These are phyloP conservation scores for Gossypium schwendimanii DNA, from an alignment of 441 rosid species.

Conservation along the genomic window DNA sequence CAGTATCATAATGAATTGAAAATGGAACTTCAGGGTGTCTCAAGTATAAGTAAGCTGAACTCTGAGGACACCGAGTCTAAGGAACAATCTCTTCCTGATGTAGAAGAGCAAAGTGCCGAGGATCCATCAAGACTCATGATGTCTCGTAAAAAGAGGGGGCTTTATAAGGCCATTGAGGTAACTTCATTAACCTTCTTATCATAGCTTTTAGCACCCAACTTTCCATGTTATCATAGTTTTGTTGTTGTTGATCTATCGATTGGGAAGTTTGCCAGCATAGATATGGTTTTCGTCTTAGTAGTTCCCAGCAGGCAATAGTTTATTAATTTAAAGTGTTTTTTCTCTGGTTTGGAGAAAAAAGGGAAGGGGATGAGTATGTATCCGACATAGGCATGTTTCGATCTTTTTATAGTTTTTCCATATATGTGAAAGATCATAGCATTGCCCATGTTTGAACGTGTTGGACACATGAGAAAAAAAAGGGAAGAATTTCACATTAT, in stretches of 20 bases:
- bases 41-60: constrained; percentile 21
- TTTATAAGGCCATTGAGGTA: constrained; percentile 66
- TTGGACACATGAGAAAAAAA: background rate
- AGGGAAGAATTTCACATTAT: background rate
- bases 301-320: background rate
- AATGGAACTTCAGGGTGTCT: constrained; percentile 46
- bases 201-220: background rate
- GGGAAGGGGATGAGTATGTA: background rate
- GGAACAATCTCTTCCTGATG: constrained; percentile 33
- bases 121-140: constrained; percentile 33
- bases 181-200: background rate
- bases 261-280: background rate
- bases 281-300: background rate
- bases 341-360: background rate
- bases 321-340: background rate
- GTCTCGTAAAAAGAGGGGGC: constrained; percentile 63
- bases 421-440: background rate
- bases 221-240: background rate
- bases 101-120: constrained; percentile 34
- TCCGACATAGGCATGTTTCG: background rate
- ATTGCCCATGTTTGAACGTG: background rate
- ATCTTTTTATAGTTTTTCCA: background rate
- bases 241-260: background rate
- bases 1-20: constrained; percentile 76
- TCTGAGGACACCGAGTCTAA: constrained; percentile 21